These are phyloP conservation scores for Pistacia integerrima DNA, from an alignment of 345 rosid genomes.

Conservation along the genomic window DNA sequence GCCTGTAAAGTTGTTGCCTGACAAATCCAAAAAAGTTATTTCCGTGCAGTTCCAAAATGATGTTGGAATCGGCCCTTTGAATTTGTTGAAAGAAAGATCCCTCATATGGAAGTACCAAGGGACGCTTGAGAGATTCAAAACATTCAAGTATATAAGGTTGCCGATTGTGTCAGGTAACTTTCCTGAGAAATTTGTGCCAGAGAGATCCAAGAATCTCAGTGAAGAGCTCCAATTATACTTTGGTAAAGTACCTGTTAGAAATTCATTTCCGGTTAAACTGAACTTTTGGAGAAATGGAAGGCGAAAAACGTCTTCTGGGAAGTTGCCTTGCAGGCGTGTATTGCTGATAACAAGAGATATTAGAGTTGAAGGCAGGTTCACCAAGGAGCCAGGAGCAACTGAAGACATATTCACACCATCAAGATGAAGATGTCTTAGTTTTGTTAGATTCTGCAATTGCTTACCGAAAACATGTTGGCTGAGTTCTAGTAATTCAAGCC, in stretches of 20 bases:
- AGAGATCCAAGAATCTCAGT: neutral
- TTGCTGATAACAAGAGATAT: neutral
- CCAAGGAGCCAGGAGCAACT: neutral
- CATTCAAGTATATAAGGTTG: neutral
- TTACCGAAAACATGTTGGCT: neutral
- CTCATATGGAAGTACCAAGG: neutral
- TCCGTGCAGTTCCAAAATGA: too few species aligned
- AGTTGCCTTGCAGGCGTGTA: neutral
- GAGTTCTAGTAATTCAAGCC: neutral
- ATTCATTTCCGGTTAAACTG: rapidly evolving
- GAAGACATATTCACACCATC: neutral
- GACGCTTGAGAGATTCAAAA: too few species aligned
- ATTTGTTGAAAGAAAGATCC: neutral
- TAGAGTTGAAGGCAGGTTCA: constrained; percentile 21
- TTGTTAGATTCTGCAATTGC: constrained; percentile 16
- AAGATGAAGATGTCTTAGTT: constrained; percentile 10
- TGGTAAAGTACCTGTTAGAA: neutral
- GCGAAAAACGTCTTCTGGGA: constrained; percentile 20
- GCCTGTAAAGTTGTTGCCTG: too few species aligned
- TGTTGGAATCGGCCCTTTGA: neutral
- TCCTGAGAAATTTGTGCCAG: neutral
- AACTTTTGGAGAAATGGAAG: neutral
- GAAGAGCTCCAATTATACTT: constrained; percentile 2
- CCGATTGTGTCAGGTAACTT: neutral
- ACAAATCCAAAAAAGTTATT: too few species aligned